These are phyloP conservation scores for Coemansia sp. DNA, from an alignment of 192 early-diverging fungal genomes.

Conservation along the genomic window DNA sequence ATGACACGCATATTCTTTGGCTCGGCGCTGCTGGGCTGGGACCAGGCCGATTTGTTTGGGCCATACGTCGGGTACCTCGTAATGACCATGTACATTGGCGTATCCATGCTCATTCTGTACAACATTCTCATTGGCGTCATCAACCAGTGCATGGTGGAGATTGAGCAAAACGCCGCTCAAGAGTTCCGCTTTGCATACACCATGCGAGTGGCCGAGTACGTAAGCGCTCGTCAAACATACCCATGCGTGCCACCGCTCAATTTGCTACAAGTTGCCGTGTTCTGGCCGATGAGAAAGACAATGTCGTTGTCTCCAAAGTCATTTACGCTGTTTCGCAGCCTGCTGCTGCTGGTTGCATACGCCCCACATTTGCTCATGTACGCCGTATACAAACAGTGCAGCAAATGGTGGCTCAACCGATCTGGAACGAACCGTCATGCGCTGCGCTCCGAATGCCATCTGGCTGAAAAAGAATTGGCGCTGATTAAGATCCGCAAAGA, in stretches of 20 bases:
- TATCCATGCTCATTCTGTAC: constrained; percentile 47
- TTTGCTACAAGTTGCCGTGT: constrained; percentile 26
- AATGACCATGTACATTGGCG: constrained; percentile 46
- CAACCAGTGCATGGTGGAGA: constrained; percentile 45
- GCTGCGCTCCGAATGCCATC: constrained; percentile 25
- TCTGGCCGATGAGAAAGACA: constrained; percentile 39
- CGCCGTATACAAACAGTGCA: constrained; percentile 7
- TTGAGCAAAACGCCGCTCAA: constrained; percentile 32
- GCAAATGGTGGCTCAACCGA: constrained; percentile 29
- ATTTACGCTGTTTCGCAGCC: constrained; percentile 31
- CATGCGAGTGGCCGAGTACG: constrained; percentile 40
- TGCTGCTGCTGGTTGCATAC: constrained; percentile 25
- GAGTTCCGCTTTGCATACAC: constrained; percentile 45
- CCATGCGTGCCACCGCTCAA: constrained; percentile 46
- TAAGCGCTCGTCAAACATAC: constrained; percentile 39
- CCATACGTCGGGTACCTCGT: constrained; percentile 31
- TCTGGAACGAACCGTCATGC: constrained; percentile 28
- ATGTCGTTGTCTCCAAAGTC: constrained; percentile 15
- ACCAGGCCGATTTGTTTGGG: constrained; percentile 38
- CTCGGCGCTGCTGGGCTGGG: constrained; percentile 35
- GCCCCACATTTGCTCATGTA: constrained; percentile 31
- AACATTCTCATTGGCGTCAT: constrained; percentile 50
- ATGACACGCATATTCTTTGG: constrained; percentile 49
- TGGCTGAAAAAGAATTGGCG: constrained; percentile 37
- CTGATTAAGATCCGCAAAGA: constrained; percentile 19